Percentiles rank a stretch among this genome's conserved stretches.
Evolutionary conservation across 225 moss, liverwort and hornwort genomes (phyloP).

Genomic region (Climacium dendroides): DNA sequence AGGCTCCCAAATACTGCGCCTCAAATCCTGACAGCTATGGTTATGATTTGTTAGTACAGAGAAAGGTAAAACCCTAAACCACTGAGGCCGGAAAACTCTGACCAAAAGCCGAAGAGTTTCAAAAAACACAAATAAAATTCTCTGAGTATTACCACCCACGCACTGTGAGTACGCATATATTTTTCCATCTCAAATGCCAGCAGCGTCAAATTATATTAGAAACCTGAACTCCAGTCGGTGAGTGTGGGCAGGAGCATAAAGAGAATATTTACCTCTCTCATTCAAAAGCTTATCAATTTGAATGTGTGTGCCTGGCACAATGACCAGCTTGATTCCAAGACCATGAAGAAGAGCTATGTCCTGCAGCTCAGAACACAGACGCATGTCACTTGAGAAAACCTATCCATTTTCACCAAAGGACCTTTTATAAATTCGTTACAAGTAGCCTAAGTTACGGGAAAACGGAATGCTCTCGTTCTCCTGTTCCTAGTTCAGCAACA

Average conservation of each 20-base stretch:
- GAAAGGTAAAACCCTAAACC: not conserved
- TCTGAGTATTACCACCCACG: not conserved
- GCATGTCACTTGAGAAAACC: not conserved
- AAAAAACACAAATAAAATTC: not conserved
- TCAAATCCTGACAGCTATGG: constrained; percentile 50
- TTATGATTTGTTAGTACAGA: not conserved
- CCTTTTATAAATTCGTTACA: not conserved
- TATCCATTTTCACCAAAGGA: not conserved
- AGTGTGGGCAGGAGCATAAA: not conserved
- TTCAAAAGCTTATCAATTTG: constrained; percentile 77
- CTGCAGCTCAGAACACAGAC: constrained; percentile 14
- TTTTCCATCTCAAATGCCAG: not conserved
- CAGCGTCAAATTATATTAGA: not conserved
- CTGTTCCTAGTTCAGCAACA: not conserved
- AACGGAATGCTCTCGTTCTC: not conserved
- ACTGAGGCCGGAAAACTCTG: not conserved
- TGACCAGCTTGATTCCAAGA: constrained; percentile 73
- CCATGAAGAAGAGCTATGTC: constrained; percentile 73
- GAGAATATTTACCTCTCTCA: constrained; percentile 46
- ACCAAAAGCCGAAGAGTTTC: not conserved
- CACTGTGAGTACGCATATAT: not conserved
- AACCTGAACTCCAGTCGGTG: not conserved
- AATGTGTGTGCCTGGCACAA: constrained; percentile 73
- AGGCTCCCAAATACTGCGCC: constrained; percentile 76
- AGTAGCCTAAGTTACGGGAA: not conserved